Evolutionary conservation across 1,284 basidiomycete genomes (phyloP), one percentile per base, ranked within the genome.

Genomic region (Caloboletus firmus): DNA sequence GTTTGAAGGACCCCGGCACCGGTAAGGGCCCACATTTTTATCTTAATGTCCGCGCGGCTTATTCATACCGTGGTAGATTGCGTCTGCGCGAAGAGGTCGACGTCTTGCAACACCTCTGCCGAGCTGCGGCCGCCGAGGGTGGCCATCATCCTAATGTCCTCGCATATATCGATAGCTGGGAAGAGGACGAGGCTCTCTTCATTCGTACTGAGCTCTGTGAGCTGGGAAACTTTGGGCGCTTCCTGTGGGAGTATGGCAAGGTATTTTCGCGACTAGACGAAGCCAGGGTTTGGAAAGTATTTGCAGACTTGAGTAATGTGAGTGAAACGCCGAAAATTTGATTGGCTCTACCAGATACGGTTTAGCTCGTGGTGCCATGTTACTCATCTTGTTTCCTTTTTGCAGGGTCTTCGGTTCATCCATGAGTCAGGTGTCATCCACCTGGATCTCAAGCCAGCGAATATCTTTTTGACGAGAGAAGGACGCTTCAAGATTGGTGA

Each of bases 401-500:
- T 45, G 56, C 71, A 93, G 88, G 93, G 96, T 59, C 79, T 99
- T 58, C 79, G 81, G 56, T 95, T 95, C 74, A 92, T 99, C 58
- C 97, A 99, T 72, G 80, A 83, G 54, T 81, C 85, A 51, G 89
- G 89, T 49, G 87, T 98, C 47, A 90, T 99, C 51, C 97, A 99
- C 75, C 83, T 99, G 52, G 97, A 99, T 74, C 79, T 99, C 63
- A 99, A 99, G 76, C 97, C 97, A 13, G 95, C 93, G 53, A 99
- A 99, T 69, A 88, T 99, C 52, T 94, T 99, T 68, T 83, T 99
- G 62, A 95, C 93, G 4, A 80, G 83, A 24, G 83, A 89, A 55
- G 96, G 96, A 7, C 85, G 91, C 28, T 89, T 99, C 75, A 97
- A 95, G 79, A 95, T 99, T 68, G 95, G 95, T 15, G 97, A 99